Evolutionary conservation across 2,329 filamentous ascomycete species (phyloP).

Genomic region (Hirsutella minnesotensis): DNA sequence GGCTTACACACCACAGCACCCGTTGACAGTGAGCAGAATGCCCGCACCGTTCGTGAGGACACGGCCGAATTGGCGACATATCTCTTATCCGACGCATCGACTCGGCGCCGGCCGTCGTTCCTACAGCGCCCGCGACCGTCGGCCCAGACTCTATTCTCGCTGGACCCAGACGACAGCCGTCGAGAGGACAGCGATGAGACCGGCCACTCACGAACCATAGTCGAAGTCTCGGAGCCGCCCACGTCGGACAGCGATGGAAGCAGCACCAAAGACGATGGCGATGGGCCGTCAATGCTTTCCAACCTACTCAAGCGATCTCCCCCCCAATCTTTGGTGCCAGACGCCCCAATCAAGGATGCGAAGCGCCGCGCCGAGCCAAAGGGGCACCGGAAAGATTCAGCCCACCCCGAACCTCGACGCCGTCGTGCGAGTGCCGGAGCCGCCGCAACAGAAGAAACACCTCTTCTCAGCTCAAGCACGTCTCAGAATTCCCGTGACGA

Average conservation of each 20-base stretch:
- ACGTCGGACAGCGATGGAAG: constrained; percentile 12
- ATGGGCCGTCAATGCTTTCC: constrained; percentile 30
- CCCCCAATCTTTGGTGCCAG: constrained; percentile 20
- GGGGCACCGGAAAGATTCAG: background rate
- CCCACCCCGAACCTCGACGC: constrained; percentile 5
- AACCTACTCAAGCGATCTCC: constrained; percentile 39
- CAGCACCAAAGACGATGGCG: constrained; percentile 8
- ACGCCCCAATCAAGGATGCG: constrained; percentile 4
- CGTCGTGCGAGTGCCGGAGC: constrained; percentile 4
- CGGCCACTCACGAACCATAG: constrained; percentile 37
- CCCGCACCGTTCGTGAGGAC: constrained; percentile 70
- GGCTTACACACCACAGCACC: constrained; percentile 26
- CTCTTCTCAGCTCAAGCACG: constrained; percentile 28
- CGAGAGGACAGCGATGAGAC: constrained; percentile 11
- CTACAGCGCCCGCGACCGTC: constrained; percentile 24
- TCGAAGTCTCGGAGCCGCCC: constrained; percentile 44
- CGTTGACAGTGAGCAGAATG: constrained; percentile 60
- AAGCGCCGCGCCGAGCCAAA: background rate
- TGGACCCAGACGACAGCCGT: constrained; percentile 10
- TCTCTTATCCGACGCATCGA: constrained; percentile 54
- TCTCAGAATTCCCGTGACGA: constrained; percentile 16
- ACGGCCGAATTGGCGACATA: constrained; percentile 80
- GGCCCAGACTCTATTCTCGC: constrained; percentile 14
- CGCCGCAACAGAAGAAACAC: constrained; percentile 31
- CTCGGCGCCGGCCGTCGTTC: constrained; percentile 31